A percentile compares a stretch with the other conserved stretches of the same genome.
Conservation (phyloP, 2,329 filamentous ascomycete genomes). For the Fusarium staphyleae region DNA sequence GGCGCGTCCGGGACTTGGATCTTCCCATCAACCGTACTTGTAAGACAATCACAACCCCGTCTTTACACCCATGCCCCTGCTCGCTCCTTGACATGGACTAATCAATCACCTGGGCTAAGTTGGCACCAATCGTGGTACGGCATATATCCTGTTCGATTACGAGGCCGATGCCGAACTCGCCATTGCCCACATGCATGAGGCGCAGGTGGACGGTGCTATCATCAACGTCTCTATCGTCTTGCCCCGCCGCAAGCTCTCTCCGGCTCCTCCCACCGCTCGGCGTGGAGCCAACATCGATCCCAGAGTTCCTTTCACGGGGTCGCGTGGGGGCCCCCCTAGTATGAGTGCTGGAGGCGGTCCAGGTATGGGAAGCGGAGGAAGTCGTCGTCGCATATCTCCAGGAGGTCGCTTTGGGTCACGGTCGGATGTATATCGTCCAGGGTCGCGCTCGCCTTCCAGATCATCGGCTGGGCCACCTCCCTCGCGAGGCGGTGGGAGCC, state of each 20-base stretch:
- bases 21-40: constrained; percentile 88
- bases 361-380: constrained; percentile 47
- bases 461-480: constrained; percentile 53
- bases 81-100: constrained; percentile 21
- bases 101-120: constrained; percentile 55
- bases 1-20: constrained; percentile 84
- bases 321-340: constrained; percentile 45
- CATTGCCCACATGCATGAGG: constrained; percentile 97
- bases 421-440: constrained; percentile 69
- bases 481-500: constrained; percentile 44
- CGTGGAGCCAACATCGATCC: constrained; percentile 67
- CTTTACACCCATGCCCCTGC: constrained; percentile 1
- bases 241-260: constrained; percentile 81
- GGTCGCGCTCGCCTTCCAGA: constrained; percentile 57
- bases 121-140: constrained; percentile 89
- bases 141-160: constrained; percentile 85
- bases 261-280: constrained; percentile 75
- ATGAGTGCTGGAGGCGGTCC: constrained; percentile 32
- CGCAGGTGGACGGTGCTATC: constrained; percentile 83
- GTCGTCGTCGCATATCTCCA: constrained; percentile 48
- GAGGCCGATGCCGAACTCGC: constrained; percentile 84
- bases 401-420: constrained; percentile 51
- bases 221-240: constrained; percentile 90
- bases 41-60: constrained; percentile 53
- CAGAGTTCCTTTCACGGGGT: constrained; percentile 44